Conservation (phyloP, 208 protist species). For the Trypanosoma brucei region DNA sequence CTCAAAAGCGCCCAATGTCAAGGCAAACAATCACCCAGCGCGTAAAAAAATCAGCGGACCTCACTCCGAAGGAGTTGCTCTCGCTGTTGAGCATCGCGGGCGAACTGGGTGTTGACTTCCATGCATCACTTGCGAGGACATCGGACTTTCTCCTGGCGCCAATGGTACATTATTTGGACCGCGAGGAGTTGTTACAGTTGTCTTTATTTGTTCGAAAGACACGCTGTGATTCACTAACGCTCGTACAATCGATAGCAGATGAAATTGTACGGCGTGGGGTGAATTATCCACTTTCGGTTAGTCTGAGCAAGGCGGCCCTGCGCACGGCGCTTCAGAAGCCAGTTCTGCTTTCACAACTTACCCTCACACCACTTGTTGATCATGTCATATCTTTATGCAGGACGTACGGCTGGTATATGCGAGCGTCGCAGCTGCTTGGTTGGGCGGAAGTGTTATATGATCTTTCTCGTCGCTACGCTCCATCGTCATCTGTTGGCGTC, state of each 20-base stretch:
- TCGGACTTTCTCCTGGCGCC: constrained; percentile 49
- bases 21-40: constrained; percentile 19
- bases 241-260: constrained; percentile 35
- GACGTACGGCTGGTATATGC: constrained; percentile 28
- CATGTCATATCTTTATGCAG: constrained; percentile 45
- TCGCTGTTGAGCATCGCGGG: constrained; percentile 53
- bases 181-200: constrained; percentile 32
- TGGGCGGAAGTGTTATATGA: constrained; percentile 55
- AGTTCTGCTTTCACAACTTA: constrained; percentile 27
- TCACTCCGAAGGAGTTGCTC: constrained; percentile 41
- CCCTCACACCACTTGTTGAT: constrained; percentile 29
- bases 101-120: constrained; percentile 53
- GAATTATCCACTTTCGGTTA: constrained; percentile 28
- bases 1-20: not conserved
- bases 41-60: constrained; percentile 31
- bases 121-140: constrained; percentile 32
- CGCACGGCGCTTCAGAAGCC: constrained; percentile 36
- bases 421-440: constrained; percentile 28
- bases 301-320: constrained; percentile 37
- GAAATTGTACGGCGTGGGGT: constrained; percentile 29
- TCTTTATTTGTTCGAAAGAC: constrained; percentile 40
- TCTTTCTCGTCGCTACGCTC: constrained; percentile 37
- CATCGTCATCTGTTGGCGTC: constrained; percentile 29
- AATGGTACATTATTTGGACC: constrained; percentile 40
- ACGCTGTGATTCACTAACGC: constrained; percentile 33